Evolutionary conservation across 371 early-diverging fungal species (phyloP).

Genomic region (Umbelopsis sp.): DNA sequence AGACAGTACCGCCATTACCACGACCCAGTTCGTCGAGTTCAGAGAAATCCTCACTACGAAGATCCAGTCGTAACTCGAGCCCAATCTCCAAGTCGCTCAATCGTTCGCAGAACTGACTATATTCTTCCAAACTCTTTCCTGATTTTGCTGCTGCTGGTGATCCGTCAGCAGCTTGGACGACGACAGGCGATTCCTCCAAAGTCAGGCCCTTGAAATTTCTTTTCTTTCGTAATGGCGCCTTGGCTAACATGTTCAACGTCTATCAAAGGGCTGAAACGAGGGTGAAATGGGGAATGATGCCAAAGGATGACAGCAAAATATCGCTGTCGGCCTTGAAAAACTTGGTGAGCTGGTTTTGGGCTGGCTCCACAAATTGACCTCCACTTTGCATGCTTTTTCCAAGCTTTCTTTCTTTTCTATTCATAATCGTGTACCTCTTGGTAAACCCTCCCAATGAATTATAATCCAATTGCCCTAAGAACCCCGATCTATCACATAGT

Average conservation of each 20-base stretch:
- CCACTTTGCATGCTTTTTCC: no score
- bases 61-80: slow-evolving; percentile 69
- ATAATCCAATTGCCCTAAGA: no score
- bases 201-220: slow-evolving; percentile 76
- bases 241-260: slow-evolving; percentile 31
- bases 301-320: slow-evolving; percentile 14
- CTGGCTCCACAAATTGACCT: no score
- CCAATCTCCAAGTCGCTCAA: slow-evolving; percentile 62
- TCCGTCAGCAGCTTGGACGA: slow-evolving; percentile 25
- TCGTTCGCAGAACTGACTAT: slow-evolving; percentile 32
- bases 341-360: no score
- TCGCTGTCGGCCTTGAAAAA: slow-evolving; percentile 8
- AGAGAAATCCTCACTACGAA: slow-evolving; percentile 76
- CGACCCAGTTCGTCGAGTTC: slow-evolving; percentile 74
- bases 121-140: slow-evolving; percentile 26
- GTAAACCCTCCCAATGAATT: no score
- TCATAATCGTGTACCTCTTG: no score
- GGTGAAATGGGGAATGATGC: not conserved
- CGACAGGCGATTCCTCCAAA: slow-evolving; percentile 52
- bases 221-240: slow-evolving; percentile 67
- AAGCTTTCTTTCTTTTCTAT: no score
- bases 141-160: slow-evolving; percentile 11
- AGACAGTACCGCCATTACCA: slow-evolving; percentile 84
- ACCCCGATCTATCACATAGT: no score
- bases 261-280: not conserved